A percentile compares a stretch with the other conserved stretches of the same genome.
Evolutionary conservation across 306 rosid genomes (phyloP).

Genomic region (Alnus rubra): DNA sequence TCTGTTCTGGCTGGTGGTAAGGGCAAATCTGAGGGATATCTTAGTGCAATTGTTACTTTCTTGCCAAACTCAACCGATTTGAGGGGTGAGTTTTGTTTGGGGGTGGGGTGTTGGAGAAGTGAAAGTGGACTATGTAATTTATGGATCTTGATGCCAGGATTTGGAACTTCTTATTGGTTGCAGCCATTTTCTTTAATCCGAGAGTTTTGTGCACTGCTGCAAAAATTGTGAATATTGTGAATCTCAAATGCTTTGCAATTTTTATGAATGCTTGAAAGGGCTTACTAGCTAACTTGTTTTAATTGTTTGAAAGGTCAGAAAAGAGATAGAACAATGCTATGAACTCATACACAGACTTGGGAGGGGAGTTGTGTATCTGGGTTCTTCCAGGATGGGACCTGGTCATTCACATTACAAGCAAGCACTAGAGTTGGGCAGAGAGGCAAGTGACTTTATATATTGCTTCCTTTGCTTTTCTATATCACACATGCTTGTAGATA

Average conservation of each 20-base stretch:
- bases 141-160: background rate
- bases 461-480: slow-evolving; percentile 21
- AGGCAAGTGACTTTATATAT: slow-evolving; percentile 50
- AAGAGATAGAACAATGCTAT: slow-evolving; percentile 80
- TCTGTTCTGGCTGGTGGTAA: background rate
- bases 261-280: slow-evolving; percentile 13
- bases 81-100: too few species aligned
- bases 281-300: slow-evolving; percentile 2
- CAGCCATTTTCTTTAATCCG: background rate
- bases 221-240: background rate
- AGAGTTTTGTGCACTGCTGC: background rate
- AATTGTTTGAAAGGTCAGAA: slow-evolving; percentile 56
- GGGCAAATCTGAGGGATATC: background rate
- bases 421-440: slow-evolving; percentile 63
- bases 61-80: background rate
- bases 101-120: background rate
- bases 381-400: slow-evolving; percentile 84
- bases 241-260: slow-evolving; percentile 11
- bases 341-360: slow-evolving; percentile 79
- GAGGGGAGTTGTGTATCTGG: slow-evolving; percentile 83
- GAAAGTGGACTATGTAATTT: background rate
- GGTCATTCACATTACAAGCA: slow-evolving; percentile 71
- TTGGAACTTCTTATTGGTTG: background rate
- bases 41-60: background rate
- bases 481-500: slow-evolving; percentile 20